Base-by-base conservation (phyloP, 139 green algal genomes). In the Axilococcus clingmanii region DNA sequence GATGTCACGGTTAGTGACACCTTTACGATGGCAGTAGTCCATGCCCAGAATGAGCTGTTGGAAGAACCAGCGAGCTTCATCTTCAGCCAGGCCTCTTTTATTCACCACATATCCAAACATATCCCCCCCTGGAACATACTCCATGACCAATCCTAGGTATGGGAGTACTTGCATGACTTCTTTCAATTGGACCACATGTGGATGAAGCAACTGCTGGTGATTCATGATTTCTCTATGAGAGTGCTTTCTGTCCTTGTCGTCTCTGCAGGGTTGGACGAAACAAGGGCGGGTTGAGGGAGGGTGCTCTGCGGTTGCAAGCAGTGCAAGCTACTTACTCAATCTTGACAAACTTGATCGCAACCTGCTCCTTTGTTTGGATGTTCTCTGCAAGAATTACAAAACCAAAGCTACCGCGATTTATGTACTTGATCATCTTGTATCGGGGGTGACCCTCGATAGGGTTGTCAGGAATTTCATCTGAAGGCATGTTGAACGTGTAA, bases 141-240 rank as follows among this genome's bases (percentile, higher is more conserved):
- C 82, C 82, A 91, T 91, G 0, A 83, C 72, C 30, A 85, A 80
- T 19, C 63, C 80, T 35, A 90, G 42, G 61, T 83, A 86, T 7
- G 73, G 66, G 11, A 49, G 34, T 22, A 41, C 48, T 0, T 41
- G 27, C 28, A 68, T 63, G 24, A 68, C 60, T 55, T 80, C 63
- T 44, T 61, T 63, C 15, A 82, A 55, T 55, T 80, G 63, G 4
- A 82, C 61, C n/a, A 82, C 66, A 37, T 82, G 74, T 6, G 74
- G 74, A 57, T 82, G 74, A 22, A 69, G 62, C 28, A 82, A 51
- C 9, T 57, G 56, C 57, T 67, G 65, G 48, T 82, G 74, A 43
- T 82, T 82, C 49, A 80, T 55, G 19, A 82, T 77, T 55, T 82
- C 74, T 7, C 74, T 57, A 32, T 66, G 56, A 6, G 48, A 30